These are phyloP conservation scores for Saccharomyces uvarum DNA, from an alignment of 1,139 yeast species.

Conservation along the genomic window DNA sequence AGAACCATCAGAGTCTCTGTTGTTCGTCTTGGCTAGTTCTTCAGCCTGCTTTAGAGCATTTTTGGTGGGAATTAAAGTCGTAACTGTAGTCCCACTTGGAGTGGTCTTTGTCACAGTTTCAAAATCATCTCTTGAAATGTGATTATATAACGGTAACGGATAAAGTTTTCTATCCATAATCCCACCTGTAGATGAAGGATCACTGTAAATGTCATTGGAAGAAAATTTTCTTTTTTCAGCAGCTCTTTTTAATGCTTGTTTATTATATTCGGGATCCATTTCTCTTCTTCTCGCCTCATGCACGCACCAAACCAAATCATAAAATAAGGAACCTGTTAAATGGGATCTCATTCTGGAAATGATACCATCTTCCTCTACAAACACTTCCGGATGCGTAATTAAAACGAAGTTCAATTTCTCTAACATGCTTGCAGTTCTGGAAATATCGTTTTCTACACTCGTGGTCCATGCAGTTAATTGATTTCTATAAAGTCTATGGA, in stretches of 20 bases:
- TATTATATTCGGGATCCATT: conserved; percentile 39
- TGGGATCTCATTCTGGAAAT: conserved; percentile 88
- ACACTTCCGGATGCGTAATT: conserved; percentile 79
- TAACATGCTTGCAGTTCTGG: conserved; percentile 86
- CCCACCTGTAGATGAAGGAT: conserved; percentile 12
- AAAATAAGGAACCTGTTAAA: conserved; percentile 81
- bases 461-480: conserved; percentile 82
- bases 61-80: conserved; percentile 82
- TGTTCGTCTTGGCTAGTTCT: conserved; percentile 30
- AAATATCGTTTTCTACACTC: conserved; percentile 80
- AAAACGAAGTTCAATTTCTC: conserved; percentile 84
- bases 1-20: conserved; percentile 19
- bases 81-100: conserved; percentile 86
- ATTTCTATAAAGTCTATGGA: conserved; percentile 78
- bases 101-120: conserved; percentile 78
- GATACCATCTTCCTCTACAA: conserved; percentile 60
- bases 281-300: conserved; percentile 87
- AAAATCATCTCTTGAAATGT: conserved; percentile 86
- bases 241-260: conserved; percentile 31
- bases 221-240: conserved; percentile 18
- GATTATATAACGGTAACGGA: conserved; percentile 89
- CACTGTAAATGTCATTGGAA: neutral
- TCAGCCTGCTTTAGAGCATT: conserved; percentile 46
- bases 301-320: conserved; percentile 89
- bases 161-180: conserved; percentile 35